phyloP scores from a whole-genome alignment of 2,329 filamentous ascomycete species.

The Nigrospora oryzae region DNA sequence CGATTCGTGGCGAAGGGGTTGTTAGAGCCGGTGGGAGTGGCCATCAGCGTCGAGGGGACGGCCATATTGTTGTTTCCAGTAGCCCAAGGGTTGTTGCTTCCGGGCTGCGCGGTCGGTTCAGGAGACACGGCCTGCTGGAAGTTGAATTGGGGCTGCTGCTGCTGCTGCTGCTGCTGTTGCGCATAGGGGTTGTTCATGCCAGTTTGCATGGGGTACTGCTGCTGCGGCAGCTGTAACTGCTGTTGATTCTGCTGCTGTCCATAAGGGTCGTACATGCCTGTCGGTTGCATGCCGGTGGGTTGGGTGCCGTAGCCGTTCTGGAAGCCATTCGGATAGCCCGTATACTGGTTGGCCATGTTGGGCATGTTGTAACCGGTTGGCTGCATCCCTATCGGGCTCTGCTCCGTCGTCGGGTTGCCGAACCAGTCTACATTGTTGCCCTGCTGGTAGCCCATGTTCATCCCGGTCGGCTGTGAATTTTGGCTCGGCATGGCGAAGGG shows the following conservation, averaged over 20 bases:
- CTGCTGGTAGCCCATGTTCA: conserved; percentile 97
- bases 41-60: conserved; percentile 57
- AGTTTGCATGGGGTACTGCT: conserved; percentile 38
- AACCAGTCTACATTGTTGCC: conserved; percentile 95
- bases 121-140: conserved; percentile 33
- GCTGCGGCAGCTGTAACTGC: conserved; percentile 20
- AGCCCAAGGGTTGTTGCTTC: conserved; percentile 93
- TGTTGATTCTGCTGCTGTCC: conserved; percentile 43
- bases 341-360: conserved; percentile 40
- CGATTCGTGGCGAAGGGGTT: conserved; percentile 84
- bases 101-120: conserved; percentile 60
- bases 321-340: conserved; percentile 60
- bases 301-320: conserved; percentile 61
- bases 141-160: conserved; percentile 39
- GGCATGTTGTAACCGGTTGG: conserved; percentile 65
- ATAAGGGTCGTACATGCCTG: conserved; percentile 64
- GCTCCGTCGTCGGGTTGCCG: conserved; percentile 77
- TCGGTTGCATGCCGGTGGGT: conserved; percentile 55
- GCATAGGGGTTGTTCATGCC: conserved; percentile 47
- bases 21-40: conserved; percentile 89
- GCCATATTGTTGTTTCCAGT: conserved; percentile 47
- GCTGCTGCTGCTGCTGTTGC: conserved; percentile 41
- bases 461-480: conserved; percentile 75
- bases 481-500: conserved; percentile 43
- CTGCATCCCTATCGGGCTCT: conserved; percentile 63